phyloP scores from a whole-genome alignment of 2,329 filamentous ascomycete genomes.

The Fusarium brachygibbosum region DNA sequence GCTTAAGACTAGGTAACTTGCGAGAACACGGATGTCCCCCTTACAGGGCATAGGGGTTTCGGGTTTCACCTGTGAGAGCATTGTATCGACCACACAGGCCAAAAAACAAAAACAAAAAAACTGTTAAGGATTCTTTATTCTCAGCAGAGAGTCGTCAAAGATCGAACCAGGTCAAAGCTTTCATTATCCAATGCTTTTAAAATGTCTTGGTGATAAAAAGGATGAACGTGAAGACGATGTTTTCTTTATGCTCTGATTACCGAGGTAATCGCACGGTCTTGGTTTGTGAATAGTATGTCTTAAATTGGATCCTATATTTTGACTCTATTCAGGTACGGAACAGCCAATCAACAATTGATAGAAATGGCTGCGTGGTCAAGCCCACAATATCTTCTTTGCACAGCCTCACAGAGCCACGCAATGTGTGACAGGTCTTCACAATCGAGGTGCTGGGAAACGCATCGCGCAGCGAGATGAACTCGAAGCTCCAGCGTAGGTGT shows the following conservation, averaged over 20 bases:
- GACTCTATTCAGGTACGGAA: constrained; percentile 17
- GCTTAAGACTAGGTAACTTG: background rate
- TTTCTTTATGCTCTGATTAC: background rate
- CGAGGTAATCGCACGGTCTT: background rate
- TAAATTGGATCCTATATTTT: background rate
- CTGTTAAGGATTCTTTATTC: background rate
- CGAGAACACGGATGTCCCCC: background rate
- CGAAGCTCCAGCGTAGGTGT: background rate
- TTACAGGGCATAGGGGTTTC: constrained; percentile 1
- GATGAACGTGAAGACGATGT: background rate
- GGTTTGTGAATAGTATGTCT: background rate
- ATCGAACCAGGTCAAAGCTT: background rate
- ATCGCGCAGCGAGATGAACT: background rate
- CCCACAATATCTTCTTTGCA: constrained; percentile 26
- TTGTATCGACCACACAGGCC: constrained; percentile 12
- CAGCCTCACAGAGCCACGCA: constrained; percentile 43
- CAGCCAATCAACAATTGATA: constrained; percentile 18
- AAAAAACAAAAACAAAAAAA: no score
- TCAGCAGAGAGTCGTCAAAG: background rate
- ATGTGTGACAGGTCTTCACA: constrained; percentile 2
- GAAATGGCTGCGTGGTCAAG: background rate
- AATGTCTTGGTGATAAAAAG: no score
- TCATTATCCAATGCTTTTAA: background rate
- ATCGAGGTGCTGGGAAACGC: no score
- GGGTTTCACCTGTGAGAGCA: constrained; percentile 17